These are phyloP conservation scores for Ehretia macrophylla DNA, from an alignment of 257 asterid species.

Conservation along the genomic window DNA sequence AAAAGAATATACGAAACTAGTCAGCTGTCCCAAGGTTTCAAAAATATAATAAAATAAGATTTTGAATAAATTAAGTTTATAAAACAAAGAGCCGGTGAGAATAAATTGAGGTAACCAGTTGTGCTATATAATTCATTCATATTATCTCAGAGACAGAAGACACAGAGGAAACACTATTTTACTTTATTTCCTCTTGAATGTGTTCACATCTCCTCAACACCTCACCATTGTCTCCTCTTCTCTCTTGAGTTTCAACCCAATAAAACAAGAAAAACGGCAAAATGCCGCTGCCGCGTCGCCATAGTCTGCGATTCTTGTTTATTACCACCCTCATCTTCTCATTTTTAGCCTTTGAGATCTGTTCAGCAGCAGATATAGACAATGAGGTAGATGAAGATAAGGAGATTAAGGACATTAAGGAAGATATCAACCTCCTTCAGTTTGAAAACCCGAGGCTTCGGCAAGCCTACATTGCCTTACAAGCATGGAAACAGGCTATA, in stretches of 20 bases:
- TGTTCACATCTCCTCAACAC: slow-evolving; percentile 3
- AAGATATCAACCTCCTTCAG: slow-evolving; percentile 14
- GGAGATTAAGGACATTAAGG: slow-evolving; percentile 12
- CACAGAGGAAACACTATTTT: background rate
- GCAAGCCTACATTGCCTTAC: slow-evolving; percentile 60
- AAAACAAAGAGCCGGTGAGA: background rate
- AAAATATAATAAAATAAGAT: background rate
- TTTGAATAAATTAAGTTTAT: too few relatives aligned
- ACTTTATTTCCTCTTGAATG: slow-evolving; percentile 9
- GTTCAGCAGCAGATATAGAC: slow-evolving; percentile 26
- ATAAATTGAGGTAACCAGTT: background rate
- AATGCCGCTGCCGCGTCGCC: slow-evolving; percentile 23
- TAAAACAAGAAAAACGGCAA: too few relatives aligned
- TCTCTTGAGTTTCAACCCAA: too few relatives aligned
- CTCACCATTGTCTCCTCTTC: background rate
- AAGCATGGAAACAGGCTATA: slow-evolving; percentile 62
- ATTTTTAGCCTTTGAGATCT: slow-evolving; percentile 28
- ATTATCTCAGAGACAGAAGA: background rate
- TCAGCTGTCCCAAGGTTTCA: too few relatives aligned
- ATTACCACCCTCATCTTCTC: slow-evolving; percentile 11
- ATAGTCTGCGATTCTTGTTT: slow-evolving; percentile 13
- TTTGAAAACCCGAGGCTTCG: slow-evolving; percentile 51
- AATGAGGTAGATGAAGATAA: slow-evolving; percentile 15
- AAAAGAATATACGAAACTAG: too few relatives aligned
- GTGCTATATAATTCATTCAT: background rate